Percentiles rank a stretch among this genome's conserved stretches.
Conservation (phyloP, 179 eudicot species). For the Silene coronaria region DNA sequence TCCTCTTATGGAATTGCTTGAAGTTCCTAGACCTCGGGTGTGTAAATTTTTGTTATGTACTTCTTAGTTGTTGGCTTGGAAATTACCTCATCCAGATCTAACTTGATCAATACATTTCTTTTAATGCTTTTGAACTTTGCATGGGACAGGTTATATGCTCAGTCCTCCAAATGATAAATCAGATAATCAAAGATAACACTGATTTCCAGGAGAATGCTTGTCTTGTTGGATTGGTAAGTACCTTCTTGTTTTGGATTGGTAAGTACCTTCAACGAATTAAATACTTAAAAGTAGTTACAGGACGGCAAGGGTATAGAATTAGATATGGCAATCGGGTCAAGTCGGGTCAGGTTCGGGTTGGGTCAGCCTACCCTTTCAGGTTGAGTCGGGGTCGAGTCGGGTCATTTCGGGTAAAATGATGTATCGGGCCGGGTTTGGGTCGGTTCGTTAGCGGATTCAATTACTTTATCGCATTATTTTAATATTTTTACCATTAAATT, state of each 20-base stretch:
- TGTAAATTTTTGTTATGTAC: constrained; percentile 29
- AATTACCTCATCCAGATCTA: neutral
- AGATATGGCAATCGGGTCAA: too few relatives aligned
- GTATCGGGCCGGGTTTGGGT: too few relatives aligned
- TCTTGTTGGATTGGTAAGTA: constrained; percentile 90
- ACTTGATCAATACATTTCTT: neutral
- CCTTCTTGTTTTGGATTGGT: constrained; percentile 4
- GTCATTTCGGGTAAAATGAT: too few relatives aligned
- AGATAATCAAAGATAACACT: constrained; percentile 76
- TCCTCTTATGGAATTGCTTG: constrained; percentile 92
- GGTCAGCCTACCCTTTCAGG: too few relatives aligned
- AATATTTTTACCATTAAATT: too few relatives aligned
- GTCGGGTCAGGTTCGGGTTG: too few relatives aligned
- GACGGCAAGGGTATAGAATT: neutral
- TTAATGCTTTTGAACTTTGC: constrained; percentile 6
- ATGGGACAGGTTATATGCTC: constrained; percentile 76
- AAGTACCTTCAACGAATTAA: neutral
- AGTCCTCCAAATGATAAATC: constrained; percentile 85
- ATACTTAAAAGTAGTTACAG: neutral
- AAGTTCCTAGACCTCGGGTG: constrained; percentile 81
- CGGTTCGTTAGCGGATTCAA: too few relatives aligned
- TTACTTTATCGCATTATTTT: too few relatives aligned
- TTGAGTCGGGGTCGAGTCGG: too few relatives aligned
- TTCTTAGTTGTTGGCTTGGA: constrained; percentile 13
- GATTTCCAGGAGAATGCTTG: constrained; percentile 96